These are phyloP conservation scores for Ceratobasidium papillatum DNA, from an alignment of 1,284 basidiomycete genomes.

Conservation along the genomic window DNA sequence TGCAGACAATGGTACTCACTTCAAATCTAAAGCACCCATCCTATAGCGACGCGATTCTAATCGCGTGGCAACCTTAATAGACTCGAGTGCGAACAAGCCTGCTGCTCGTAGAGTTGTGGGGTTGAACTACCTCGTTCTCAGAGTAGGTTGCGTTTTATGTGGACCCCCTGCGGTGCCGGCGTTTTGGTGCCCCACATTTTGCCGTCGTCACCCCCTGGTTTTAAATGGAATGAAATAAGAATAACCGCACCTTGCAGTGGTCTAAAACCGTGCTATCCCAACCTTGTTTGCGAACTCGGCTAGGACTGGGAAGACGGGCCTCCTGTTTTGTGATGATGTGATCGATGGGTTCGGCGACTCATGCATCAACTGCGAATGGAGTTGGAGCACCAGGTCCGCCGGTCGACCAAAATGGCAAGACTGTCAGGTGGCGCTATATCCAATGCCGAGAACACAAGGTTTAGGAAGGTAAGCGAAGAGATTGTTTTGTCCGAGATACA, in stretches of 20 bases:
- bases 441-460: not conserved
- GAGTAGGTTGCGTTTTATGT: not conserved
- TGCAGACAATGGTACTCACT: not conserved
- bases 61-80: not conserved
- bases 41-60: not conserved
- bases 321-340: no score
- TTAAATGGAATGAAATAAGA: slow-evolving; percentile 11
- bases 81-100: not conserved
- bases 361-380: no score
- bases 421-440: not conserved
- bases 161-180: not conserved
- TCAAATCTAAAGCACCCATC: slow-evolving; percentile 9
- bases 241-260: not conserved
- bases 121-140: not conserved
- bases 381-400: not conserved
- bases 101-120: not conserved
- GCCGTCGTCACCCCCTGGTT: slow-evolving; percentile 1
- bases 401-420: not conserved
- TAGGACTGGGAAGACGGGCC: no score
- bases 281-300: not conserved
- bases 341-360: no score
- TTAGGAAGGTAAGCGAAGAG: no score
- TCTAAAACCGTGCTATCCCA: not conserved
- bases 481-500: no score
- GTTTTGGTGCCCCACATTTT: not conserved